phyloP scores from a whole-genome alignment of 495 filamentous ascomycete genomes.

The Acidomyces sp. region DNA sequence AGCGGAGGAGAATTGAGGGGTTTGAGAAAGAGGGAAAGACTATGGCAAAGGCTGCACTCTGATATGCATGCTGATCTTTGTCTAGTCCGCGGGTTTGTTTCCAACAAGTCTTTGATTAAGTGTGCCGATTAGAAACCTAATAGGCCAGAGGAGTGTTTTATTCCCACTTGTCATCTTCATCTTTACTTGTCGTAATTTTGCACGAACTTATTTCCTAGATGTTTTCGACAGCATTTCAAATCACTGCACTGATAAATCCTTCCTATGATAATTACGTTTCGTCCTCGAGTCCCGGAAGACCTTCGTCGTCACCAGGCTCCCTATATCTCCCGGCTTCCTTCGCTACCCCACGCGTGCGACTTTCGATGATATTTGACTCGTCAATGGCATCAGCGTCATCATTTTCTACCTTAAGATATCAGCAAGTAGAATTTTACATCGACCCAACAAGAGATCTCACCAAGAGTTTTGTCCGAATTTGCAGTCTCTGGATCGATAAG shows the following conservation, averaged over 20 bases:
- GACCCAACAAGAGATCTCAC: conserved; percentile 27
- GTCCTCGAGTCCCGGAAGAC: conserved; percentile 24
- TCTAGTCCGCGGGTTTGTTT: background rate
- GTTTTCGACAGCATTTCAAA: background rate
- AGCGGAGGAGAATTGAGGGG: conserved; percentile 28
- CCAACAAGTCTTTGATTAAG: too few species aligned
- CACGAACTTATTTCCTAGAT: background rate
- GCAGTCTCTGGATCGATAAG: conserved; percentile 32
- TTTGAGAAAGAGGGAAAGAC: conserved; percentile 33
- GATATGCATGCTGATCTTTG: background rate
- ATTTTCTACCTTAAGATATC: conserved; percentile 25
- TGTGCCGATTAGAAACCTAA: too few species aligned
- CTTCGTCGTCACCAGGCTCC: conserved; percentile 42
- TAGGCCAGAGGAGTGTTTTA: too few species aligned
- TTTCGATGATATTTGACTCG: conserved; percentile 36
- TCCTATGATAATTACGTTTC: conserved; percentile 16
- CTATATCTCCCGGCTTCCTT: conserved; percentile 36
- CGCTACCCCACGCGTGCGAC: conserved; percentile 33
- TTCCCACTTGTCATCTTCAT: too few species aligned
- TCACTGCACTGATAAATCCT: background rate
- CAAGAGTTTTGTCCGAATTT: conserved; percentile 39
- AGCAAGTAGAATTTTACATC: conserved; percentile 2
- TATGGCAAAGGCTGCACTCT: conserved; percentile 21
- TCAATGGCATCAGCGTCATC: conserved; percentile 45
- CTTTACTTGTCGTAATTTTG: too few species aligned